These are phyloP conservation scores for Penicillium dipodomyicola DNA, from an alignment of 495 filamentous ascomycete genomes.

Conservation along the genomic window DNA sequence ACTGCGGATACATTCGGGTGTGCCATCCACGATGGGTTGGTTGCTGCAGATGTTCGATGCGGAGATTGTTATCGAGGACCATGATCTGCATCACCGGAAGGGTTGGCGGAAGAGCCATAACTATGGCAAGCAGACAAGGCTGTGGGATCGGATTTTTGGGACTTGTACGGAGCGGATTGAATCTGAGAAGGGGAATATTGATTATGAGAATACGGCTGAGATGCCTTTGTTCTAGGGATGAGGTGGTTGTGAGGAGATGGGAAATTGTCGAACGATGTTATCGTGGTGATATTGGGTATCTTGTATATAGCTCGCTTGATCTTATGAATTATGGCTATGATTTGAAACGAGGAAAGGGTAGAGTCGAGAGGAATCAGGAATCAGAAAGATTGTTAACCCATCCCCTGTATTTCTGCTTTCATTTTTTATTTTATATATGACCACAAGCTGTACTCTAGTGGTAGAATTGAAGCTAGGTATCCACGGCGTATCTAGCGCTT, in stretches of 20 bases:
- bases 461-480: too few species aligned
- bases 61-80: slow-evolving; percentile 46
- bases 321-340: neutral
- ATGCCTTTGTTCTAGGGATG: slow-evolving; percentile 29
- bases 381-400: too few species aligned
- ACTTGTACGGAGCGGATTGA: slow-evolving; percentile 40
- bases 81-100: slow-evolving; percentile 46
- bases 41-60: slow-evolving; percentile 32
- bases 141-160: slow-evolving; percentile 45
- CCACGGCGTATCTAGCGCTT: too few species aligned
- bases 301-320: neutral
- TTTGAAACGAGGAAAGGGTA: too few species aligned
- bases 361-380: too few species aligned
- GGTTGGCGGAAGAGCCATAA: slow-evolving; percentile 46
- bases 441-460: too few species aligned
- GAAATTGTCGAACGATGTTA: neutral
- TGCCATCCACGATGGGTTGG: slow-evolving; percentile 38
- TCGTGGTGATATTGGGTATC: neutral
- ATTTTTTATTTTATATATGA: too few species aligned
- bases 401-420: too few species aligned
- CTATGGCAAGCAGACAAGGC: slow-evolving; percentile 45
- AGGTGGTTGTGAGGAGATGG: neutral
- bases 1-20: slow-evolving; percentile 36
- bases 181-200: slow-evolving; percentile 32
- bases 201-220: slow-evolving; percentile 34